These are phyloP conservation scores for Garcia nutans DNA, from an alignment of 345 rosid genomes.

Conservation along the genomic window DNA sequence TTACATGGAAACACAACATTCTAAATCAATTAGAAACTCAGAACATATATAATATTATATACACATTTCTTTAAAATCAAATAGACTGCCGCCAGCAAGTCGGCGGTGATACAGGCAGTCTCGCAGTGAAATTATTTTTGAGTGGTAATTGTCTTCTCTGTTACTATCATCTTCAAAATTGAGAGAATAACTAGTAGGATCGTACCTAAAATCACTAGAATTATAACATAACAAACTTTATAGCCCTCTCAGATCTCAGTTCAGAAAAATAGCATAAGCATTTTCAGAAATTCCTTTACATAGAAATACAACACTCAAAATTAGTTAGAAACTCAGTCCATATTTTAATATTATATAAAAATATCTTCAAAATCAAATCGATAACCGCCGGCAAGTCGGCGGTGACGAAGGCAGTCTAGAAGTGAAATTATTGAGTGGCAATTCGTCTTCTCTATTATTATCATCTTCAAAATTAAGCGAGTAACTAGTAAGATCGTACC, in stretches of 20 bases:
- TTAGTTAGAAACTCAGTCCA: background rate
- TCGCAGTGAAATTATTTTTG: slow-evolving; percentile 42
- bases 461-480: slow-evolving; percentile 68
- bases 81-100: background rate
- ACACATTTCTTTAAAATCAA: background rate
- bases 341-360: too few species aligned
- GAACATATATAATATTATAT: too few species aligned
- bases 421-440: slow-evolving; percentile 35
- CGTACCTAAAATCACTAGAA: slow-evolving; percentile 61
- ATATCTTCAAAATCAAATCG: background rate
- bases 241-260: too few species aligned
- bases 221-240: background rate
- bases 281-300: background rate
- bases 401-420: slow-evolving; percentile 61
- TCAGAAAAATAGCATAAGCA: too few species aligned
- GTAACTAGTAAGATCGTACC: slow-evolving; percentile 67
- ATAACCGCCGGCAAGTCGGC: slow-evolving; percentile 3
- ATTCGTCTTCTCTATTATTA: slow-evolving; percentile 35
- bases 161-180: slow-evolving; percentile 56
- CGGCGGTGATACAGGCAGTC: slow-evolving; percentile 56
- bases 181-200: slow-evolving; percentile 59
- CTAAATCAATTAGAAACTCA: background rate
- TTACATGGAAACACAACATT: background rate
- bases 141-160: slow-evolving; percentile 36
- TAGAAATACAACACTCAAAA: background rate